These are phyloP conservation scores for Gautieria morchelliformis DNA, from an alignment of 768 basidiomycete species.

Conservation along the genomic window DNA sequence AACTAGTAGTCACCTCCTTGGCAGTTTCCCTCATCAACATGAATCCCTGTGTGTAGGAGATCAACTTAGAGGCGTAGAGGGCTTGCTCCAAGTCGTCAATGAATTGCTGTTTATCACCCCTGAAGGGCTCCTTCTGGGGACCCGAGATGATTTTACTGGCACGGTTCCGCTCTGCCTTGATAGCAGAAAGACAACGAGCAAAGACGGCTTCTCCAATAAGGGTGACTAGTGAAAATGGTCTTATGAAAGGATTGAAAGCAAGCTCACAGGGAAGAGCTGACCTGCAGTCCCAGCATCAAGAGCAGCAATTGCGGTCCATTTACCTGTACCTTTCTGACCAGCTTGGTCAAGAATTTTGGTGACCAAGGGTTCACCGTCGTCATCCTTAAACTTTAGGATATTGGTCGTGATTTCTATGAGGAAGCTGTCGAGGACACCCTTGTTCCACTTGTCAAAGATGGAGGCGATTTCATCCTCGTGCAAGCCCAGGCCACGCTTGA, in stretches of 20 bases:
- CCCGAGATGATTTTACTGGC: constrained; percentile 88
- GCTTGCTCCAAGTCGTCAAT: constrained; percentile 99
- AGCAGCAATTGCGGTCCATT: constrained; percentile 98
- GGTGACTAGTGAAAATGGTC: constrained; percentile 52
- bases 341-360: constrained; percentile 92
- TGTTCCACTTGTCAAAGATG: constrained; percentile 95
- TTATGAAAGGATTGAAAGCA: constrained; percentile 9
- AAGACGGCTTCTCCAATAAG: constrained; percentile 99
- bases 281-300: constrained; percentile 86
- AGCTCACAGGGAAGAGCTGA: constrained; percentile 24
- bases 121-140: constrained; percentile 88
- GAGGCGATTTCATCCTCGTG: constrained; percentile 83
- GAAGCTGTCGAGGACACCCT: constrained; percentile 98
- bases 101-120: constrained; percentile 96
- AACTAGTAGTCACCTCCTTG: constrained; percentile 53
- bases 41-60: constrained; percentile 99
- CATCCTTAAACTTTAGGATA: constrained; percentile 95
- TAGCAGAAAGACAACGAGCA: constrained; percentile 92
- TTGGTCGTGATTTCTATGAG: constrained; percentile 96
- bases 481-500: constrained; percentile 90
- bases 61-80: constrained; percentile 98
- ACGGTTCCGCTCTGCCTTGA: constrained; percentile 92
- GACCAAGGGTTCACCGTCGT: constrained; percentile 86
- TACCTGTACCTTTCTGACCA: constrained; percentile 98
- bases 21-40: constrained; percentile 99